Conservation (phyloP, 1,139 yeast genomes). For the Chernovozyma sophiae-reginae region DNA sequence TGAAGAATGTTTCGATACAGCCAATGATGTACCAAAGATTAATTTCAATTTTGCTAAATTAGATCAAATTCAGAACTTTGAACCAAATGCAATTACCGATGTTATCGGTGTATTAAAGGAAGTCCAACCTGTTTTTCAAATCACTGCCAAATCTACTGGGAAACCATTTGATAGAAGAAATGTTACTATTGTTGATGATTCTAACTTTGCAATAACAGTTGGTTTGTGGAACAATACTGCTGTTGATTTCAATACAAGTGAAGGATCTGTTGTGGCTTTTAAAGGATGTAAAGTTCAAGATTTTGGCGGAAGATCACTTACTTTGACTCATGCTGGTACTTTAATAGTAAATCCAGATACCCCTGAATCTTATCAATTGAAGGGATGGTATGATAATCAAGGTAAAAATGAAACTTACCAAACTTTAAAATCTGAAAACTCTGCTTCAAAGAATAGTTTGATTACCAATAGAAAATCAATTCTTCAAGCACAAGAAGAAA, state of each 20-base stretch:
- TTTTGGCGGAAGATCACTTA: slow-evolving; percentile 81
- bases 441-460: slow-evolving; percentile 15
- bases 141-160: slow-evolving; percentile 90
- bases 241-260: slow-evolving; percentile 64
- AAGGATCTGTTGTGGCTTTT: slow-evolving; percentile 84
- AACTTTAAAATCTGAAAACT: slow-evolving; percentile 46
- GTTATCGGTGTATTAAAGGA: slow-evolving; percentile 82
- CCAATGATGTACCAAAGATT: slow-evolving; percentile 67
- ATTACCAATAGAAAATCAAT: slow-evolving; percentile 58
- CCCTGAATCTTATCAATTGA: slow-evolving; percentile 78
- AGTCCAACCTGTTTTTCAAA: slow-evolving; percentile 69
- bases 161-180: slow-evolving; percentile 91
- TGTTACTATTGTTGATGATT: slow-evolving; percentile 77
- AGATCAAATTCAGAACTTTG: slow-evolving; percentile 60
- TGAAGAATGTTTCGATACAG: slow-evolving; percentile 62
- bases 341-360: slow-evolving; percentile 80
- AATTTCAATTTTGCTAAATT: slow-evolving; percentile 74
- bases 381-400: slow-evolving; percentile 91
- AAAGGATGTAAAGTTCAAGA: slow-evolving; percentile 90
- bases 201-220: slow-evolving; percentile 69
- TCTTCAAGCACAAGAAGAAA: slow-evolving; percentile 61
- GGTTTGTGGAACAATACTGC: slow-evolving; percentile 94
- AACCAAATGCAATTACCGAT: slow-evolving; percentile 72
- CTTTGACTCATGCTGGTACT: slow-evolving; percentile 76
- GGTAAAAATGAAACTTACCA: slow-evolving; percentile 64